Percentiles rank a stretch among this genome's conserved stretches.
Evolutionary conservation across 208 protist genomes (phyloP).

Genomic region (Leishmania arabica): DNA sequence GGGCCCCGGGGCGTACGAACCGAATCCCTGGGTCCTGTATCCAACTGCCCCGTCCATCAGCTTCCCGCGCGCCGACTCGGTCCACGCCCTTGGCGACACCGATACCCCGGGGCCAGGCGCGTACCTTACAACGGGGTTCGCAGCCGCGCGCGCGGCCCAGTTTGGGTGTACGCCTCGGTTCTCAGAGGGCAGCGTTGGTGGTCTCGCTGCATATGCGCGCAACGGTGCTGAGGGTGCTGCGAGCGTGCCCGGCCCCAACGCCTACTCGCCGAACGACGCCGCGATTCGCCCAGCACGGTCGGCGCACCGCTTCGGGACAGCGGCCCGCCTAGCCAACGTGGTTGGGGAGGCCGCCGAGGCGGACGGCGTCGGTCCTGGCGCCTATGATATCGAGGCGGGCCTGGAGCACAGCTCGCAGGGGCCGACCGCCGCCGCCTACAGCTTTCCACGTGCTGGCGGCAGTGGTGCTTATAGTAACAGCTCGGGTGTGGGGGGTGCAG

Average conservation of each 20-base stretch:
- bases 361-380: constrained; percentile 48
- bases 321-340: neutral
- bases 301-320: constrained; percentile 25
- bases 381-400: constrained; percentile 33
- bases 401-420: constrained; percentile 15
- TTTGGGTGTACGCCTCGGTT: constrained; percentile 28
- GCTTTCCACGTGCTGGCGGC: constrained; percentile 20
- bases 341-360: neutral
- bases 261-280: constrained; percentile 17
- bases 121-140: neutral
- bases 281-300: constrained; percentile 8
- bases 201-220: neutral
- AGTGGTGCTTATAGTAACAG: too few relatives aligned
- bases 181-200: neutral
- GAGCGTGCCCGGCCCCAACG: constrained; percentile 19
- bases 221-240: neutral
- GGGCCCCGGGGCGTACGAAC: constrained; percentile 44
- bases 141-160: neutral
- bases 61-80: constrained; percentile 14
- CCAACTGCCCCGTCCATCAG: constrained; percentile 14
- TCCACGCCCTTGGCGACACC: neutral
- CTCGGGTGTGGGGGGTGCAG: neutral
- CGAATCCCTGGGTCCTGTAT: neutral
- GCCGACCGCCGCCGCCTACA: constrained; percentile 20
- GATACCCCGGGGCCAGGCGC: constrained; percentile 31